Evolutionary conservation across 2,329 filamentous ascomycete genomes (phyloP).

Genomic region (Beauveria pseudobassiana): DNA sequence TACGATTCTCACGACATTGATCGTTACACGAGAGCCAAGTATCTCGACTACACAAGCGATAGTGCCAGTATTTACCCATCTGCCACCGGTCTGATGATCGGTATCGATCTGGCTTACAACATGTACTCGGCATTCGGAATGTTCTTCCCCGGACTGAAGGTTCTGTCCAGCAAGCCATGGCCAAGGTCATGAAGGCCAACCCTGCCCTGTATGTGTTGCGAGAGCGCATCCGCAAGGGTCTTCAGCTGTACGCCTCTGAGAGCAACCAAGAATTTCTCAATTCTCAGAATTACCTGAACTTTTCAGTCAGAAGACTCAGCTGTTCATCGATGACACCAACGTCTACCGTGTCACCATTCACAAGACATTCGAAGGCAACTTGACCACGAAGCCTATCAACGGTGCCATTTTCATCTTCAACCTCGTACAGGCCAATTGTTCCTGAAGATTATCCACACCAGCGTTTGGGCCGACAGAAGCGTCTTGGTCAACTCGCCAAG

Average conservation of each 20-base stretch:
- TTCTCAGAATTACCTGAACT: slow-evolving; percentile 97
- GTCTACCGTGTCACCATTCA: slow-evolving; percentile 99
- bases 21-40: slow-evolving; percentile 94
- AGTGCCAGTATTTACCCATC: slow-evolving; percentile 98
- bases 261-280: slow-evolving; percentile 99
- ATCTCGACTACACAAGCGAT: slow-evolving; percentile 97
- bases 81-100: slow-evolving; percentile 93
- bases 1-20: slow-evolving; percentile 99
- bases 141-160: slow-evolving; percentile 97
- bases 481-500: slow-evolving; percentile 94
- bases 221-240: slow-evolving; percentile 95
- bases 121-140: slow-evolving; percentile 96
- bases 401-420: slow-evolving; percentile 99
- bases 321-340: slow-evolving; percentile 99
- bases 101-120: slow-evolving; percentile 96
- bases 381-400: slow-evolving; percentile 99
- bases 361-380: slow-evolving; percentile 98
- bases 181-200: slow-evolving; percentile 99
- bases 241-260: slow-evolving; percentile 95
- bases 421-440: slow-evolving; percentile 93
- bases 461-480: slow-evolving; percentile 98
- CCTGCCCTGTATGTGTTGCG: slow-evolving; percentile 91
- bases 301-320: slow-evolving; percentile 97
- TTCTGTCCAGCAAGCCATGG: slow-evolving; percentile 94
- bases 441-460: slow-evolving; percentile 98